These are phyloP conservation scores for Leccinellum rugosiceps DNA, from an alignment of 768 basidiomycete species.

Conservation along the genomic window DNA sequence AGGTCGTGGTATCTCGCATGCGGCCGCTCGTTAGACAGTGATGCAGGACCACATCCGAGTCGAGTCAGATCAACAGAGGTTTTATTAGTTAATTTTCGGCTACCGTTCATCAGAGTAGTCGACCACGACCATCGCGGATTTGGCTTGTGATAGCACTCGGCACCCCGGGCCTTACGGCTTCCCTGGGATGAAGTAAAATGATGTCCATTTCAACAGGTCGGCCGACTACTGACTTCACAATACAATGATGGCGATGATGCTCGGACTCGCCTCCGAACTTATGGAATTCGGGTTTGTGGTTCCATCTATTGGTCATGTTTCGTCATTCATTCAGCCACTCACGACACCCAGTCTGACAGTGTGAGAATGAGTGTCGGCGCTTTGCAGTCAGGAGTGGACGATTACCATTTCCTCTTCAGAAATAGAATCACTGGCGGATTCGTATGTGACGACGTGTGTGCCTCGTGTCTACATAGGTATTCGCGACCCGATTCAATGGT, in stretches of 20 bases:
- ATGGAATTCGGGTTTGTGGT: constrained; percentile 47
- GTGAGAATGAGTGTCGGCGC: constrained; percentile 45
- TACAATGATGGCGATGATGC: constrained; percentile 41
- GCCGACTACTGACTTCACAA: constrained; percentile 1
- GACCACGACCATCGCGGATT: constrained; percentile 37
- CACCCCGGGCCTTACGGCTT: constrained; percentile 18
- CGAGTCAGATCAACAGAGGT: constrained; percentile 43
- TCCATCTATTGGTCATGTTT: not conserved
- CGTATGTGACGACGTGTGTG: too few species aligned
- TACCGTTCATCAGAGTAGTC: constrained; percentile 39
- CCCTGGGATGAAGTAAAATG: constrained; percentile 38
- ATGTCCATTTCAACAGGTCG: too few species aligned
- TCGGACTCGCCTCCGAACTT: constrained; percentile 42
- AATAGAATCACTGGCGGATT: not conserved
- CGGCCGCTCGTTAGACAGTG: not conserved
- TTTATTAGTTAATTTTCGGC: constrained; percentile 47
- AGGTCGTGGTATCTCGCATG: too few species aligned
- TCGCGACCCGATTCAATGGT: constrained; percentile 18
- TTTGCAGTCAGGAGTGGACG: constrained; percentile 40
- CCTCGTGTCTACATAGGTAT: constrained; percentile 9
- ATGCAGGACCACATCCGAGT: not conserved
- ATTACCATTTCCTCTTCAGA: not conserved
- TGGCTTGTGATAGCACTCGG: too few species aligned
- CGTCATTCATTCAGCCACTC: not conserved
- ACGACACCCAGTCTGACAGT: constrained; percentile 5